Conservation (phyloP, 106 monocot species). For the Triglochin maritima region DNA sequence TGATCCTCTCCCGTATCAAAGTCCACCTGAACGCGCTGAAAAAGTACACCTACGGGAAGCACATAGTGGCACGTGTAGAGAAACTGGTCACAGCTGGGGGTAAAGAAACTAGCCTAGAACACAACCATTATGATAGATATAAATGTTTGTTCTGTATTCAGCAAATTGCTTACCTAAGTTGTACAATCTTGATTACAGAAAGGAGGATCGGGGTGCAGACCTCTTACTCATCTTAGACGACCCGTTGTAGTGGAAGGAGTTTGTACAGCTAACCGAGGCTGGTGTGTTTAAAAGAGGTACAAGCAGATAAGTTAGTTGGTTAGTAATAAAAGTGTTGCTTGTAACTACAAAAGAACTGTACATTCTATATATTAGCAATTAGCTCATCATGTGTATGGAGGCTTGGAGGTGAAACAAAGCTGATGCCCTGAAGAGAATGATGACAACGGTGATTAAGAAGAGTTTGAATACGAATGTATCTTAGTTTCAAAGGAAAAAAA, state of each 20-base stretch:
- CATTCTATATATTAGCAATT: constrained; percentile 33
- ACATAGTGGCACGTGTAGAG: constrained; percentile 92
- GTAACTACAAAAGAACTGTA: constrained; percentile 38
- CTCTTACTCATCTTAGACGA: constrained; percentile 28
- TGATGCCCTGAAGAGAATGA: constrained; percentile 2
- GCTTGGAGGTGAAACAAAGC: constrained; percentile 14
- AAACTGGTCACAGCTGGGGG: constrained; percentile 88
- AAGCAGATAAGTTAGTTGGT: constrained; percentile 7
- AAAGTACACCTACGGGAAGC: constrained; percentile 90
- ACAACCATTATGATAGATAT: neutral
- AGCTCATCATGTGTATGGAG: constrained; percentile 17
- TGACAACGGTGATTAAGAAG: neutral
- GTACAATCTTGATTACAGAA: constrained; percentile 28
- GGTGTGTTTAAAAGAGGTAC: constrained; percentile 21
- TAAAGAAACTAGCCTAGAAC: constrained; percentile 4
- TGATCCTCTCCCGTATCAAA: constrained; percentile 74
- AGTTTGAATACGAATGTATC: constrained; percentile 24
- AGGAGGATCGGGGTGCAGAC: constrained; percentile 62
- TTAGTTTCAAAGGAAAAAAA: constrained; percentile 26
- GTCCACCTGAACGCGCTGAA: constrained; percentile 74
- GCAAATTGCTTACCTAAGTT: too few species aligned
- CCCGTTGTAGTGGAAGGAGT: constrained; percentile 9
- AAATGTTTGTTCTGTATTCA: neutral
- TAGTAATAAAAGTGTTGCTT: constrained; percentile 27
- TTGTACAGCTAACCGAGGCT: constrained; percentile 71